These are phyloP conservation scores for Thelephora aurantiotincta DNA, from an alignment of 768 basidiomycete species.

Conservation along the genomic window DNA sequence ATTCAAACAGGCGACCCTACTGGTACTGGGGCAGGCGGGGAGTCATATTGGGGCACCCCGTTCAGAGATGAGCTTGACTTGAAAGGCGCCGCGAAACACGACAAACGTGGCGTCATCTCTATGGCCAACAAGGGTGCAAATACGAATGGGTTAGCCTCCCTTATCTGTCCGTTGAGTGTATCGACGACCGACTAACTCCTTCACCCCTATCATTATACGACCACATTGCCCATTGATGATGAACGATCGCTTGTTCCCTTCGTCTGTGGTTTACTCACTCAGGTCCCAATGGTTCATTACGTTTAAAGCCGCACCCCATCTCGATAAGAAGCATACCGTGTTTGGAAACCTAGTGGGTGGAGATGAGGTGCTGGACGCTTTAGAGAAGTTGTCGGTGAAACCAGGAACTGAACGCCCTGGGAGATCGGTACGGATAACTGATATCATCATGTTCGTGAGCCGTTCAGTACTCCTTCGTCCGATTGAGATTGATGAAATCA, in stretches of 20 bases:
- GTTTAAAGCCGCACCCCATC: conserved; percentile 68
- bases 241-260: conserved; percentile 1
- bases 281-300: conserved; percentile 94
- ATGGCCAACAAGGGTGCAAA: conserved; percentile 95
- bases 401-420: conserved; percentile 78
- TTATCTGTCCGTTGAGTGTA: not conserved
- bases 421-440: conserved; percentile 75
- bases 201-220: too few species aligned
- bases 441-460: conserved; percentile 64
- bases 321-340: conserved; percentile 91
- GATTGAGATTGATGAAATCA: conserved; percentile 13
- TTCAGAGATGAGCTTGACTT: conserved; percentile 91
- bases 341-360: conserved; percentile 97
- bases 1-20: conserved; percentile 98
- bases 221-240: too few species aligned
- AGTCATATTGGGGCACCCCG: conserved; percentile 88
- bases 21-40: conserved; percentile 87
- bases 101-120: conserved; percentile 68
- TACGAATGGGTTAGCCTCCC: conserved; percentile 60
- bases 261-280: not conserved
- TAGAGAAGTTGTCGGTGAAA: conserved; percentile 73
- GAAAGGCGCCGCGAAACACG: conserved; percentile 81
- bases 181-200: too few species aligned
- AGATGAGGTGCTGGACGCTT: conserved; percentile 72
- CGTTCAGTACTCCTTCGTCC: not conserved